Percentiles rank a stretch among this genome's conserved stretches.
These are phyloP conservation scores for Candida sp. DNA, from an alignment of 1,139 yeast genomes.

Conservation along the genomic window DNA sequence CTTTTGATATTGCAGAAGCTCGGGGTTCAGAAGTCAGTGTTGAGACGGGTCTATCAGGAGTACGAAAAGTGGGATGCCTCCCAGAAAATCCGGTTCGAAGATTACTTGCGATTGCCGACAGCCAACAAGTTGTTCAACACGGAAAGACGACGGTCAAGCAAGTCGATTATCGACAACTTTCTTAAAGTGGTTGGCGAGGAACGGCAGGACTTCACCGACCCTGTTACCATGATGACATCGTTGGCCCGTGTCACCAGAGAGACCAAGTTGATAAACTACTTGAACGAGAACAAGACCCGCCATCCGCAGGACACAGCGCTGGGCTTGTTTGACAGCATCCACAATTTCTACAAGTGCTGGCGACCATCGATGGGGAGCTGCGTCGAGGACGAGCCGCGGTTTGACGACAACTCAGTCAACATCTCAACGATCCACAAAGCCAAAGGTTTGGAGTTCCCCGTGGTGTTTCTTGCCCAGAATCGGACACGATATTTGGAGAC, in stretches of 20 bases:
- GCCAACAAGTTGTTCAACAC: constrained; percentile 4
- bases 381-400: constrained; percentile 41
- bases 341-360: constrained; percentile 32
- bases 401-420: constrained; percentile 38
- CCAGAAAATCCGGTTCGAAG: constrained; percentile 17
- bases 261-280: constrained; percentile 25
- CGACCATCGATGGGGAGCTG: constrained; percentile 34
- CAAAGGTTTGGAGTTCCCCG: constrained; percentile 74
- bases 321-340: constrained; percentile 21
- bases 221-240: constrained; percentile 21
- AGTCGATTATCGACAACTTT: constrained; percentile 9
- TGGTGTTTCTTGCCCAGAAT: constrained; percentile 57
- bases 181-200: constrained; percentile 16
- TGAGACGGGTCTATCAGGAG: constrained; percentile 1
- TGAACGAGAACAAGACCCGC: constrained; percentile 19
- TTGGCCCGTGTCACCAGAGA: constrained; percentile 21
- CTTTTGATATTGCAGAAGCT: constrained; percentile 29
- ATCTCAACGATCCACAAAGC: constrained; percentile 73
- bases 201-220: constrained; percentile 15
- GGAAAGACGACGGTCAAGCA: not conserved
- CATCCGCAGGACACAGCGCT: constrained; percentile 13
- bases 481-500: constrained; percentile 17
- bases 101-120: constrained; percentile 13
- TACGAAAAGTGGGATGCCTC: constrained; percentile 7
- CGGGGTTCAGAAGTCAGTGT: constrained; percentile 3